A percentile compares a stretch with the other conserved stretches of the same genome.
phyloP scores from a whole-genome alignment of 1,284 basidiomycete species.

The Puccinia coronata region DNA sequence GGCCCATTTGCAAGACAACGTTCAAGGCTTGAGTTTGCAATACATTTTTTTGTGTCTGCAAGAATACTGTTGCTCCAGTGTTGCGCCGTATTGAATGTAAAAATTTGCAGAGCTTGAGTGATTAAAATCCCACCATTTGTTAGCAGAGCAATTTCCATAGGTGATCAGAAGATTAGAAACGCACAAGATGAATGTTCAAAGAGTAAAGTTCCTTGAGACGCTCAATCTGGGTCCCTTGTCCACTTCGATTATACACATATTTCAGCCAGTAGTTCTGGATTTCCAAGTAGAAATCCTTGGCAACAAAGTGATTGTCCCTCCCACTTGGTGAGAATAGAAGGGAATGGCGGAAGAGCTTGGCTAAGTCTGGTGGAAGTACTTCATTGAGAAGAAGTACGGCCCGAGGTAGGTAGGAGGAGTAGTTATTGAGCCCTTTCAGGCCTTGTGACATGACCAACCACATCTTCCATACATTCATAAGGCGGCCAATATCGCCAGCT shows the following conservation, averaged over 20 bases:
- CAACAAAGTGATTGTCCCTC: background rate
- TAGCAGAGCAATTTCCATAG: too few relatives aligned
- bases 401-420: background rate
- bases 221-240: background rate
- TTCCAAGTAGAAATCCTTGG: constrained; percentile 24
- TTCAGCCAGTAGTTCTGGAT: constrained; percentile 29
- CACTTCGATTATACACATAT: constrained; percentile 6
- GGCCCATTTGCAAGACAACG: background rate
- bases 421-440: background rate
- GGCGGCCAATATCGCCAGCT: constrained; percentile 7
- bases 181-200: background rate
- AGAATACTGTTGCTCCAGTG: background rate
- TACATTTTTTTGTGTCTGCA: constrained; percentile 3
- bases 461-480: constrained; percentile 4
- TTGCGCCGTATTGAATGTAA: background rate
- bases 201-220: background rate
- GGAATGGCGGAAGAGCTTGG: background rate
- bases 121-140: too few relatives aligned
- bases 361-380: background rate
- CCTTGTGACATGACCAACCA: constrained; percentile 3
- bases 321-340: background rate
- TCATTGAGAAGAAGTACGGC: background rate
- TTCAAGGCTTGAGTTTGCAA: background rate
- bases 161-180: too few relatives aligned
- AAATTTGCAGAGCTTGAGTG: background rate